A percentile compares a stretch with the other conserved stretches of the same genome.
Evolutionary conservation across 257 asterid genomes (phyloP).

Genomic region (Jacaranda copaia): DNA sequence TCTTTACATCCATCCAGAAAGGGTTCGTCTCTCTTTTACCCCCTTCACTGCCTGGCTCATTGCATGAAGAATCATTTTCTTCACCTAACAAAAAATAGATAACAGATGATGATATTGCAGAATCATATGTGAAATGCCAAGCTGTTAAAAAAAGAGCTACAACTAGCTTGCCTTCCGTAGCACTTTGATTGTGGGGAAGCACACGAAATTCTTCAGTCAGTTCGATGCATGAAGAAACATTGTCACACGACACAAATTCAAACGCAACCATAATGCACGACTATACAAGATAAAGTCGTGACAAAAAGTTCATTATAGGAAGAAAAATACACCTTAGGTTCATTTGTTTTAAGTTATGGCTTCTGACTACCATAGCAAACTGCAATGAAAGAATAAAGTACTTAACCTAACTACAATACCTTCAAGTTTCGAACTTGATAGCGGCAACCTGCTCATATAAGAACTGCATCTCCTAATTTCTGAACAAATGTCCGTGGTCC

Average conservation of each 20-base stretch:
- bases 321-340: not conserved
- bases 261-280: constrained; percentile 57
- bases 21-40: not conserved
- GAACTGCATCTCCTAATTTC: constrained; percentile 56
- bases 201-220: constrained; percentile 50
- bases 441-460: constrained; percentile 60
- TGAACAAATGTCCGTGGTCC: constrained; percentile 62
- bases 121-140: not conserved
- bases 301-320: no score
- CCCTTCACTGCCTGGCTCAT: constrained; percentile 38
- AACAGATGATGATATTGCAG: not conserved
- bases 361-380: not conserved
- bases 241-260: constrained; percentile 59
- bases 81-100: constrained; percentile 36
- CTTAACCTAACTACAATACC: constrained; percentile 33
- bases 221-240: constrained; percentile 39
- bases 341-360: not conserved
- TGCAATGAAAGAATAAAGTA: no score
- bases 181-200: constrained; percentile 50
- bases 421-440: constrained; percentile 60
- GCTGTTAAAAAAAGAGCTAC: not conserved
- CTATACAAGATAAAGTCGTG: constrained; percentile 38
- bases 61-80: constrained; percentile 45
- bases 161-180: constrained; percentile 54
- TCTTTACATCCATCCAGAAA: not conserved